These are phyloP conservation scores for Solanum hybrid DNA, from an alignment of 305 asterid genomes.

Conservation along the genomic window DNA sequence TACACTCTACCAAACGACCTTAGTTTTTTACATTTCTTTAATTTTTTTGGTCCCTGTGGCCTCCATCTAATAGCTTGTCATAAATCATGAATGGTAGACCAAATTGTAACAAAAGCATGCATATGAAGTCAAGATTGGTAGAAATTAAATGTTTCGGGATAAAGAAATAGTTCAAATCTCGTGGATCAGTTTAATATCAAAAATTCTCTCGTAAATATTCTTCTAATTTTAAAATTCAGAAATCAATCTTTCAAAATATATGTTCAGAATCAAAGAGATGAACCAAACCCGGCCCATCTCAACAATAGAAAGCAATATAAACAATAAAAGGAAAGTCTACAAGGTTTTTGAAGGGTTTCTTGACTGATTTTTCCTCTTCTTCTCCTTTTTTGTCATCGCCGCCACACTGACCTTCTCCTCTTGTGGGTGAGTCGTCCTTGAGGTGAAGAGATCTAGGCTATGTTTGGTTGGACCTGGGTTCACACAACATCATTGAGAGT, in stretches of 20 bases:
- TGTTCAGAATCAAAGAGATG: not conserved
- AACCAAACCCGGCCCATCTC: not conserved
- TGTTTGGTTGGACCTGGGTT: not conserved
- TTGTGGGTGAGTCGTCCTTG: not conserved
- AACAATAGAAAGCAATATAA: not conserved
- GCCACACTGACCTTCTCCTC: not conserved
- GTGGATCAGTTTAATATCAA: not conserved
- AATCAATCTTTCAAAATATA: not conserved
- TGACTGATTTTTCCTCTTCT: not conserved
- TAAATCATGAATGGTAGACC: no score
- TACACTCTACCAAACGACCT: no score
- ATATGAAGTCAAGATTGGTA: no score
- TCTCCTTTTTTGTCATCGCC: not conserved
- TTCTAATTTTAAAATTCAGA: no score
- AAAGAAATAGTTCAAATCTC: not conserved
- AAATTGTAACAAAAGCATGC: no score
- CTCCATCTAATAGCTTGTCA: not conserved
- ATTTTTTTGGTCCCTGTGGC: not conserved
- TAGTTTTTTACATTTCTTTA: no score
- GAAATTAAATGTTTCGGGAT: no score
- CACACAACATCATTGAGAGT: not conserved
- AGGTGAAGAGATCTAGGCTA: not conserved
- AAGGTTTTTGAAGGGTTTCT: not conserved
- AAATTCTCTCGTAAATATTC: no score
- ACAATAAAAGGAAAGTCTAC: not conserved